Evolutionary conservation across 352 stramenopile genomes (phyloP), one percentile per base, ranked within the genome.

Genomic region (Phytophthora melonis): DNA sequence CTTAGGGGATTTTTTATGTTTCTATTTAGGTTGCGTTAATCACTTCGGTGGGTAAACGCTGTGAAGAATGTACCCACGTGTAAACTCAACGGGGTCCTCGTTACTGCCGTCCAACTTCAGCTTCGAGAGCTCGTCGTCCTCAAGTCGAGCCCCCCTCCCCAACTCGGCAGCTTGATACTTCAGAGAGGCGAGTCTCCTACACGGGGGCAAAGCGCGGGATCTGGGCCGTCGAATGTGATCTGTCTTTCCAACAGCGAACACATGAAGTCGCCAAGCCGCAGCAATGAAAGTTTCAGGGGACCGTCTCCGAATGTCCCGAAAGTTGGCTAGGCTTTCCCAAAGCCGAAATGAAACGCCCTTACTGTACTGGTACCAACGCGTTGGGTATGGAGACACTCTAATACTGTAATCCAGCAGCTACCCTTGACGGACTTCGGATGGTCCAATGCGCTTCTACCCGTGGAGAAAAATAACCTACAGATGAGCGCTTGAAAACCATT

Each of bases 181-280:
- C 32, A 70, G 53, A 69, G 8, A 23, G 66, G 1, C 66, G 55
- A 25, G 23, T n/a, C 47, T 49, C 52, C 36, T 45, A 45, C 14
- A 30, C 3, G 23, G 11, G 2, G 18, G 54, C 67, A 74, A 69
- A 75, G 55, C 47, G 4, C 25, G 57, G 56, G 49, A 72, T 72
- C 9, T 57, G 27, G 43, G 13, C 16, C 50, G 32, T 69, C 11
- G 9, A 56, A 57, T 63, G 6, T 19, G 41, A 39, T 43, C 41
- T 34, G 64, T 60, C 65, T 66, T 45, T 69, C 55, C 56, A 69
- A 45, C 43, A 55, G 58, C 58, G 70, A 77, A 27, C 69, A 32
- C 63, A 72, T 68, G 69, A 76, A 57, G 63, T 77, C 58, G 70
- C 58, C 64, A 49, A 58, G 52, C 56, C 70, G 70, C 30, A 47